These are phyloP conservation scores for Cadophora gregata DNA, from an alignment of 2,329 filamentous ascomycete genomes.

Conservation along the genomic window DNA sequence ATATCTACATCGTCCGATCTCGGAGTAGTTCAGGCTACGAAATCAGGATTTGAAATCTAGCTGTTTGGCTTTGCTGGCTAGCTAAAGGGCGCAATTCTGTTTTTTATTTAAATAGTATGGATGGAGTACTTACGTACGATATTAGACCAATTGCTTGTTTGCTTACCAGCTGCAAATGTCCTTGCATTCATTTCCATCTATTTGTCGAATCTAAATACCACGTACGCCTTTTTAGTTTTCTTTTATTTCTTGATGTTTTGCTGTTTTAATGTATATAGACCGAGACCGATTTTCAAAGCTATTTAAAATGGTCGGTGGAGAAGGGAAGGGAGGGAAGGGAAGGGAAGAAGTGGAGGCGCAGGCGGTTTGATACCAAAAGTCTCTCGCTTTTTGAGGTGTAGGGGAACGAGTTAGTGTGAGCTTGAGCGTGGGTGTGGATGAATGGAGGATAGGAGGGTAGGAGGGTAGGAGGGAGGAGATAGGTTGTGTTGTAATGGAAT, in stretches of 20 bases:
- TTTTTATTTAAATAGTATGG: background rate
- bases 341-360: background rate
- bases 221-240: background rate
- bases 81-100: background rate
- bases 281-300: too few relatives aligned
- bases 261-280: slow-evolving; percentile 10
- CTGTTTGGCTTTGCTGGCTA: background rate
- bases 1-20: background rate
- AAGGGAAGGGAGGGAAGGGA: background rate
- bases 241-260: background rate
- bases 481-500: background rate
- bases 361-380: slow-evolving; percentile 12
- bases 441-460: background rate
- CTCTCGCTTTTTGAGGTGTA: too few relatives aligned
- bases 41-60: background rate
- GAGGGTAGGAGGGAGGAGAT: background rate
- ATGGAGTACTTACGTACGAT: background rate
- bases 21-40: background rate
- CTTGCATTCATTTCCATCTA: background rate
- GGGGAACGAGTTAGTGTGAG: too few relatives aligned
- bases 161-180: background rate
- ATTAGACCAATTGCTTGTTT: background rate
- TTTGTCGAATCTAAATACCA: background rate
- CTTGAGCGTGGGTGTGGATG: too few relatives aligned
- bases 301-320: background rate